Evolutionary conservation across 1,139 yeast genomes (phyloP).

Genomic region (Diutina mesorugosa): DNA sequence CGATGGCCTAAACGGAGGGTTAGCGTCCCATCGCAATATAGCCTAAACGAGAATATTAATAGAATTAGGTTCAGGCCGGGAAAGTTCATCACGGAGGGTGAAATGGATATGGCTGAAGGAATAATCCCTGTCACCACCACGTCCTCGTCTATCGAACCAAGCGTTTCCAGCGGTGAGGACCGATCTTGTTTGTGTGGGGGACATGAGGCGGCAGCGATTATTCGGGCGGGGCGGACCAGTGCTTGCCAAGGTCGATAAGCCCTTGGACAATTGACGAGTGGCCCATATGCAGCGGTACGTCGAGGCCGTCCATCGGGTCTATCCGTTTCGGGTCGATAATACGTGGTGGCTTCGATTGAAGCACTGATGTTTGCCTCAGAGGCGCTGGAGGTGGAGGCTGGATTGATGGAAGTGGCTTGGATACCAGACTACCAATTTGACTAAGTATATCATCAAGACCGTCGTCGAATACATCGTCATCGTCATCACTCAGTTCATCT

Average conservation of each 20-base stretch:
- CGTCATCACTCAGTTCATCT: background rate
- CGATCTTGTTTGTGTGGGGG: background rate
- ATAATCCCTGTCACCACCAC: no score
- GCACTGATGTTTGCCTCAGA: background rate
- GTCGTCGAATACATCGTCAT: conserved; percentile 1
- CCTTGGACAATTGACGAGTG: background rate
- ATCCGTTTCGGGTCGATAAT: background rate
- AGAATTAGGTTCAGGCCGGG: no score
- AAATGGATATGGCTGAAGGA: no score
- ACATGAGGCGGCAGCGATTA: background rate
- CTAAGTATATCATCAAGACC: background rate
- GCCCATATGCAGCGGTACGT: background rate
- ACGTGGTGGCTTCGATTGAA: background rate
- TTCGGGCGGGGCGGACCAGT: background rate
- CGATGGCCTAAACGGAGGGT: background rate
- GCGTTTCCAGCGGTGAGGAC: background rate
- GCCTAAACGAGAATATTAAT: no score
- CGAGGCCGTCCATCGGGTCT: background rate
- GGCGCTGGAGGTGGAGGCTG: no score
- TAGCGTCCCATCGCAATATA: no score
- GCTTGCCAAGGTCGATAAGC: background rate
- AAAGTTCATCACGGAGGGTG: no score
- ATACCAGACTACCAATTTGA: background rate
- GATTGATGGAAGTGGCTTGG: no score
- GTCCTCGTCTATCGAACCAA: background rate